Percentiles rank a stretch among this genome's conserved stretches.
Conservation (phyloP, 2,329 filamentous ascomycete genomes). For the Pestalotiopsis sp. region DNA sequence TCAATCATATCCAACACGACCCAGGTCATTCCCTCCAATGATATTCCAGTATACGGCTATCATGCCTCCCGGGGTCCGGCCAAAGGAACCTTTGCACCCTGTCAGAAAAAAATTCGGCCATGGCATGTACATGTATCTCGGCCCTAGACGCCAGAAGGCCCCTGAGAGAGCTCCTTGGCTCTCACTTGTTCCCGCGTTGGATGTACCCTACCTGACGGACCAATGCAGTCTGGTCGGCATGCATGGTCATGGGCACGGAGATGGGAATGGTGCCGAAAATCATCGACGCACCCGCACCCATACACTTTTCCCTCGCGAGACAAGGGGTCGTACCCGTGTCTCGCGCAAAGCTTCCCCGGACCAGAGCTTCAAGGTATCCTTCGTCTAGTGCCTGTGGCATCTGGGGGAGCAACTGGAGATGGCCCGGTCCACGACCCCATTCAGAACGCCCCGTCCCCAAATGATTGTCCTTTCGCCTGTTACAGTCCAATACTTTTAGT, state of each 20-base stretch:
- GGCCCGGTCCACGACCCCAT: background rate
- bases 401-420: background rate
- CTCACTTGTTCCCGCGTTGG: background rate
- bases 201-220: background rate
- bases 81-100: background rate
- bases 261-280: background rate
- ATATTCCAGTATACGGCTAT: background rate
- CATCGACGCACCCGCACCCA: background rate
- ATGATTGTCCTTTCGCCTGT: background rate
- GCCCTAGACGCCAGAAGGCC: background rate
- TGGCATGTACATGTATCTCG: background rate
- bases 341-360: constrained; percentile 8
- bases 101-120: background rate
- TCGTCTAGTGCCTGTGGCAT: background rate
- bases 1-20: background rate
- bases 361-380: background rate
- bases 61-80: background rate
- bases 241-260: background rate
- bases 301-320: background rate
- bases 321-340: constrained; percentile 1
- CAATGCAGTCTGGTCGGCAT: background rate
- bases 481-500: background rate
- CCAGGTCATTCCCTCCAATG: background rate
- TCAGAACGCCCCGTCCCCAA: background rate
- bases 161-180: background rate